A percentile compares a stretch with the other conserved stretches of the same genome.
These are phyloP conservation scores for Neurospora crassa DNA, from an alignment of 2,329 filamentous ascomycete genomes.

Conservation along the genomic window DNA sequence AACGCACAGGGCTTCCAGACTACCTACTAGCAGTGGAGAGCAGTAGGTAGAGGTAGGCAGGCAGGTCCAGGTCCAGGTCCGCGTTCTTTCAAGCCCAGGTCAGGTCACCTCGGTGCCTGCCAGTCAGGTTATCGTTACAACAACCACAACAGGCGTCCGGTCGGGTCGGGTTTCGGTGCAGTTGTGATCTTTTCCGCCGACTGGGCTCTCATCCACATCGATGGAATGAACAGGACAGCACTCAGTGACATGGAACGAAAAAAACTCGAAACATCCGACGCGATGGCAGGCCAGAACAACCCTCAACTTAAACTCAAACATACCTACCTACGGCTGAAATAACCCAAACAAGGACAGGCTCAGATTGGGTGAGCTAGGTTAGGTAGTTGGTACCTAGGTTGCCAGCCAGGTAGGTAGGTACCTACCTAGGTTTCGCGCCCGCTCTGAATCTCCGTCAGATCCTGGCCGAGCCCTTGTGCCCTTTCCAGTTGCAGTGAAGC, in stretches of 20 bases:
- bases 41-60: neutral
- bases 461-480: neutral
- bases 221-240: too few species aligned
- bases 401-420: too few species aligned
- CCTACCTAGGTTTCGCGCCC: neutral
- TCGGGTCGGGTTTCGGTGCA: neutral
- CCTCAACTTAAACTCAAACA: neutral
- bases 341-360: neutral
- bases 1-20: neutral
- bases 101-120: too few species aligned
- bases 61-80: neutral
- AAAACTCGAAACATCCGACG: neutral
- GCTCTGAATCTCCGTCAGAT: neutral
- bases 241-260: too few species aligned
- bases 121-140: neutral
- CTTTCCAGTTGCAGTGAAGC: neutral
- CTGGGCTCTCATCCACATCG: neutral
- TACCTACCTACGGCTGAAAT: neutral
- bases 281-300: neutral
- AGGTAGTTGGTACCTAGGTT: neutral
- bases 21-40: neutral
- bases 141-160: neutral
- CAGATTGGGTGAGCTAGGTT: neutral
- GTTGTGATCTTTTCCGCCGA: neutral
- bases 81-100: neutral